Evolutionary conservation across 768 basidiomycete genomes (phyloP).

Genomic region (Krasilnikovozyma curviuscula): DNA sequence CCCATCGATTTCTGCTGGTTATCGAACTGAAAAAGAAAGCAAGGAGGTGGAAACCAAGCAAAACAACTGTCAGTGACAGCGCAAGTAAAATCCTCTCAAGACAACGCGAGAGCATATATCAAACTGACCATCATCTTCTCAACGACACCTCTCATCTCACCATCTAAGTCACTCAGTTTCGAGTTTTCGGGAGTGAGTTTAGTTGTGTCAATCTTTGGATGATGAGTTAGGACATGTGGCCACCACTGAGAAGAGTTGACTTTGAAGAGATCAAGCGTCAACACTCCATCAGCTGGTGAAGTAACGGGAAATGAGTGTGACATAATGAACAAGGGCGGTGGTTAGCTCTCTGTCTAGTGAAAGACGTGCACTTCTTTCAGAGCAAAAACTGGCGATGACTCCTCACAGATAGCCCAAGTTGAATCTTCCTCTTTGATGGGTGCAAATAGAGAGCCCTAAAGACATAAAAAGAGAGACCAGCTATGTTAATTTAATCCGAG

Average conservation of each 20-base stretch:
- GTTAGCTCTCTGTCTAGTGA: background rate
- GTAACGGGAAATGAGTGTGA: constrained; percentile 5
- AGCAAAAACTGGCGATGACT: background rate
- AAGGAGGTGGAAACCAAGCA: background rate
- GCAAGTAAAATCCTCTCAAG: background rate
- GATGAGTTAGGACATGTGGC: constrained; percentile 86
- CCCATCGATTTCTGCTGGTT: constrained; percentile 63
- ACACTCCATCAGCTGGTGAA: constrained; percentile 53
- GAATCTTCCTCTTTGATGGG: constrained; percentile 93
- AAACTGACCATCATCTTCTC: constrained; percentile 98
- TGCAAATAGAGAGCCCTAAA: constrained; percentile 68
- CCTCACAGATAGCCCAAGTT: constrained; percentile 78
- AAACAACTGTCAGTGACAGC: background rate
- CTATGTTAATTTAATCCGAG: background rate
- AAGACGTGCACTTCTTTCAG: constrained; percentile 10
- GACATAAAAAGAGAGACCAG: background rate
- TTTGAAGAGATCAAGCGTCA: constrained; percentile 69
- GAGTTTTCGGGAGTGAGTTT: constrained; percentile 93
- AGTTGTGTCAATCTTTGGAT: constrained; percentile 87
- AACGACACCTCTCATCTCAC: constrained; percentile 68
- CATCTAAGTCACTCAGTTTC: constrained; percentile 86
- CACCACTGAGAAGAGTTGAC: constrained; percentile 82
- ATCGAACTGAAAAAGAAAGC: constrained; percentile 24
- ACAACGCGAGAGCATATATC: background rate
- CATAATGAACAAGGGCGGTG: constrained; percentile 5